phyloP scores from a whole-genome alignment of 192 early-diverging fungal species.

The Chytriomyces sp. region DNA sequence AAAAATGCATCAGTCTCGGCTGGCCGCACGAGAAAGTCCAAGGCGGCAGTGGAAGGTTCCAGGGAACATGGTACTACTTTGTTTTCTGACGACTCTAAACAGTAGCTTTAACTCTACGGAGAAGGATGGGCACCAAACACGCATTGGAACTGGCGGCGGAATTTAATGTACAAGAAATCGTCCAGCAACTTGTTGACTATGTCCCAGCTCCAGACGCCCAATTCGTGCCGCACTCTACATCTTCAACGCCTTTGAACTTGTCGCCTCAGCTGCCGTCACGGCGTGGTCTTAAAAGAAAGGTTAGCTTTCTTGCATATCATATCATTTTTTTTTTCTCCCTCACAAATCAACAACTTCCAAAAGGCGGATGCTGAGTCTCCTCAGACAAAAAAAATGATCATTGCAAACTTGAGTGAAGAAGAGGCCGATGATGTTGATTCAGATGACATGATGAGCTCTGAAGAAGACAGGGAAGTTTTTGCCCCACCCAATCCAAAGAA shows the following conservation, averaged over 20 bases:
- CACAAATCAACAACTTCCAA: background rate
- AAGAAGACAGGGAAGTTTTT: background rate
- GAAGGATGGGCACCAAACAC: constrained; percentile 5
- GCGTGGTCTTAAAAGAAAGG: background rate
- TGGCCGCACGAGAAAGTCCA: constrained; percentile 21
- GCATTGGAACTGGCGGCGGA: constrained; percentile 20
- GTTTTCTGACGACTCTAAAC: background rate
- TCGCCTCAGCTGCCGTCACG: background rate
- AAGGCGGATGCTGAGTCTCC: background rate
- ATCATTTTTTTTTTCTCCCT: no score
- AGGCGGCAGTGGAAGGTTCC: constrained; percentile 7
- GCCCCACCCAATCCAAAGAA: constrained; percentile 4
- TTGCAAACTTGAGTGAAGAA: background rate
- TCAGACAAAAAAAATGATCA: background rate
- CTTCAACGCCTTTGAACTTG: background rate
- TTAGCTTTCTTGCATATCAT: background rate
- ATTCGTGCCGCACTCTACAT: background rate
- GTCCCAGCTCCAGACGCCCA: background rate
- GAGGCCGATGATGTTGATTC: background rate
- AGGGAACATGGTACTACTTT: constrained; percentile 22
- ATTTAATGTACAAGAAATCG: constrained; percentile 4
- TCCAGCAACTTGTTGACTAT: constrained; percentile 8
- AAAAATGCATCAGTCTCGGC: background rate
- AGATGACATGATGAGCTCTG: background rate
- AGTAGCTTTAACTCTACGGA: background rate